Percentiles rank a stretch among this genome's conserved stretches.
These are phyloP conservation scores for Cenchrus fungigraminus DNA, from an alignment of 176 grass and related monocot species.

Conservation along the genomic window DNA sequence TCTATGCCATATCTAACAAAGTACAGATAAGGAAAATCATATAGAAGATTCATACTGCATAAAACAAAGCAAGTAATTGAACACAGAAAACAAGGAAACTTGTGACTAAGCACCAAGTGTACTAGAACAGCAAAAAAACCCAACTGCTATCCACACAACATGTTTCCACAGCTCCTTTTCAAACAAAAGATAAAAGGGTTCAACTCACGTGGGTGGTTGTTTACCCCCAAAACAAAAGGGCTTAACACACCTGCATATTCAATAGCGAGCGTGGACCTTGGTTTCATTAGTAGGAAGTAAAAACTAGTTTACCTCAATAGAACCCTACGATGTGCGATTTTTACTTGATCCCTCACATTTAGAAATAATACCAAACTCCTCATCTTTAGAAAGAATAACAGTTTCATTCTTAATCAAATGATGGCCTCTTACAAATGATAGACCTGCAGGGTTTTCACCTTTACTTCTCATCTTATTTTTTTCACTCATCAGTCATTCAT, in stretches of 20 bases:
- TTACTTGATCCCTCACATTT: constrained; percentile 5
- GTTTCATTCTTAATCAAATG: constrained; percentile 15
- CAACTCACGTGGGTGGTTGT: not conserved
- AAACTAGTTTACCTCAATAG: not conserved
- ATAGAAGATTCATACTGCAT: constrained; percentile 15
- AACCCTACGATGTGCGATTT: not conserved
- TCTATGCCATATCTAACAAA: not conserved
- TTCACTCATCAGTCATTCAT: constrained; percentile 13
- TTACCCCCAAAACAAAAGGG: not conserved
- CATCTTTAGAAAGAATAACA: not conserved
- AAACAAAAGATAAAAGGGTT: constrained; percentile 5
- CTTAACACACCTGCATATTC: not conserved
- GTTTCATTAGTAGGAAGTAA: not conserved
- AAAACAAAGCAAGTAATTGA: constrained; percentile 16
- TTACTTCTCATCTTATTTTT: constrained; percentile 1
- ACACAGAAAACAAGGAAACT: constrained; percentile 18
- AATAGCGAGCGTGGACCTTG: not conserved
- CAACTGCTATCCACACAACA: not conserved
- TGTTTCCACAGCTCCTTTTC: not conserved
- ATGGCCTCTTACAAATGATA: not conserved
- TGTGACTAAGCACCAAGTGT: not conserved
- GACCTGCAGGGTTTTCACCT: not conserved
- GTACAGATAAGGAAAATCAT: not conserved
- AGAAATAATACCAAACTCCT: constrained; percentile 6
- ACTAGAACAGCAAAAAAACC: not conserved